Evolutionary conservation across 371 early-diverging fungal species (phyloP).

Genomic region (Mortierella sp.): DNA sequence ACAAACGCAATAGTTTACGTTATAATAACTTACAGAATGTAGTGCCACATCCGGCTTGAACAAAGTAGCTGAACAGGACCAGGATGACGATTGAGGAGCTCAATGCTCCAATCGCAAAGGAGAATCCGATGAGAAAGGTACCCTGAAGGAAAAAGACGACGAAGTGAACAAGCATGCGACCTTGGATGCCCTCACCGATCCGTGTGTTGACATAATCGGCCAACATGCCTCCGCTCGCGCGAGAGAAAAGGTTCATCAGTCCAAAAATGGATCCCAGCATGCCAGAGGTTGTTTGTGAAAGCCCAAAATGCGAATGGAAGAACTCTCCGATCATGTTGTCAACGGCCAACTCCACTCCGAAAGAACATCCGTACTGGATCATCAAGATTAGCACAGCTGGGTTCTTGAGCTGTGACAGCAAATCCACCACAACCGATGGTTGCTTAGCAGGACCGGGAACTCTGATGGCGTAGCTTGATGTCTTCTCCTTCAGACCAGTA

Average conservation of each 20-base stretch:
- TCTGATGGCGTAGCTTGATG: background rate
- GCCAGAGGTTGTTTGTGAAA: conserved; percentile 63
- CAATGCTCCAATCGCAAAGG: conserved; percentile 38
- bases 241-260: conserved; percentile 72
- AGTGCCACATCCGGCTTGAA: conserved; percentile 60
- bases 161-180: conserved; percentile 63
- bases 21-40: conserved; percentile 38
- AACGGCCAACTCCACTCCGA: conserved; percentile 76
- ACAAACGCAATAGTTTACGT: background rate
- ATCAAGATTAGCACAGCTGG: conserved; percentile 64
- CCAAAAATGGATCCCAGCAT: conserved; percentile 75
- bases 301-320: conserved; percentile 54
- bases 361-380: conserved; percentile 71
- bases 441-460: background rate
- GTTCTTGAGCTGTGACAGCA: conserved; percentile 37
- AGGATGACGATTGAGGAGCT: conserved; percentile 53
- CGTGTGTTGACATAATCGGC: conserved; percentile 57
- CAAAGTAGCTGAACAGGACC: conserved; percentile 61
- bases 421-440: conserved; percentile 21
- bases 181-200: conserved; percentile 50
- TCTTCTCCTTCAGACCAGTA: background rate
- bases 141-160: conserved; percentile 60
- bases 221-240: conserved; percentile 69
- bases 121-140: conserved; percentile 58
- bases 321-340: conserved; percentile 68